Base-by-base conservation (phyloP, 1,284 basidiomycete genomes). In the Trametes versicolor region DNA sequence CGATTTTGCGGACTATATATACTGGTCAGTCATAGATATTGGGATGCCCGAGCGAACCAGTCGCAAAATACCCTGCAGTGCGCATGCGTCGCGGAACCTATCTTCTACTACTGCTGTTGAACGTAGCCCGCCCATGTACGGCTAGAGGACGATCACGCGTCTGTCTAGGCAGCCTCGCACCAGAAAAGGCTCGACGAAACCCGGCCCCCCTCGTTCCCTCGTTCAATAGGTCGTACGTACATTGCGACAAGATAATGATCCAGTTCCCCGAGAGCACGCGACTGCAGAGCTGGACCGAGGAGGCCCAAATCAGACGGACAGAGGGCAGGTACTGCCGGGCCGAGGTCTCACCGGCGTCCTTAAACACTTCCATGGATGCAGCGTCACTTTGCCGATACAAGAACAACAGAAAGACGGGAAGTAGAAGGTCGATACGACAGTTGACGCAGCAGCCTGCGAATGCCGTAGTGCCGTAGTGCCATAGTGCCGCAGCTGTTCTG, bases 341-440 rank as follows among this genome's bases (percentile, higher is more conserved):
- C 37, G 37, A 39, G 12, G 45, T 23, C 45, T 48, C 21, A 21
- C 43, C 43, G 45, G 23, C 21, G 21, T 48, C 23, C 23, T 48
- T 27, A 32, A 32, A 6, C 29, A 34, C 49, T 50, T 50, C 49
- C 49, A 29, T 27, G 5, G 21, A 8, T 27, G 49, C 49, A 32
- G 12, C 19, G 27, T 29, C 13, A 17, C 17, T 25, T 32, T 17
- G 15, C 49, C 27, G 27, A 34, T 19, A n/a, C 15, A 27, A 25
- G 52, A 54, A 54, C 36, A 39, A 54, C 52, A 39, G 52, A 39
- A 39, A 54, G 52, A 52, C 36, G 21, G 21, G 52, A 54, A 54
- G 52, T 9, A 23, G 45, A 48, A 23, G 45, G n/a, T 25, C 23
- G 45, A 4, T 25, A 25, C 13, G 23, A 48, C 45, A 48, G 25